Conservation (phyloP, 805 yeast genomes). For the Saccharomycopsis vini region DNA sequence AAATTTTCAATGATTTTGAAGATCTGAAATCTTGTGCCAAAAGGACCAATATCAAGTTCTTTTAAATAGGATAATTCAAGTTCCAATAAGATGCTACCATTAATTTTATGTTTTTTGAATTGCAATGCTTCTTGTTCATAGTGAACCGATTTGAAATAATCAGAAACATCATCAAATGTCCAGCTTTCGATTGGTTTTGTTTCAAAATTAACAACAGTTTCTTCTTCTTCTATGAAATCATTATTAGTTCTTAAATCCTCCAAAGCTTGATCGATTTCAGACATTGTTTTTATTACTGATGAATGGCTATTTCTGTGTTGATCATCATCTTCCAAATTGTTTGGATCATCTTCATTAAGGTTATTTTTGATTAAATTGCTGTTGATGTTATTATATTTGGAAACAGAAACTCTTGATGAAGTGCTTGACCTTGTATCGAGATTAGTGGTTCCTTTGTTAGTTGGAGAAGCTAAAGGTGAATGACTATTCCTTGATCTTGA, state of each 20-base stretch:
- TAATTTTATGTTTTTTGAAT: slow-evolving; percentile 80
- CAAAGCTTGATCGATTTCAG: slow-evolving; percentile 66
- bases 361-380: neutral
- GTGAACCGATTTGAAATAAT: slow-evolving; percentile 63
- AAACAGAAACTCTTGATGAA: slow-evolving; percentile 7
- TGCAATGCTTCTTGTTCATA: slow-evolving; percentile 67
- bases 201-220: slow-evolving; percentile 14
- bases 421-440: neutral
- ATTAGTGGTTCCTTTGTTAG: neutral
- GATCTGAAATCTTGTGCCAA: slow-evolving; percentile 92
- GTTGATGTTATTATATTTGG: slow-evolving; percentile 1
- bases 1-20: slow-evolving; percentile 79
- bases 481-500: slow-evolving; percentile 51
- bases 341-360: too few relatives aligned
- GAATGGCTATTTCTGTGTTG: slow-evolving; percentile 26
- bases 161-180: slow-evolving; percentile 81
- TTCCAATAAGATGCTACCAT: slow-evolving; percentile 78
- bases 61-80: slow-evolving; percentile 79
- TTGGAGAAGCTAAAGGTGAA: slow-evolving; percentile 12
- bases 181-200: slow-evolving; percentile 33
- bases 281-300: slow-evolving; percentile 46
- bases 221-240: neutral
- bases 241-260: slow-evolving; percentile 32
- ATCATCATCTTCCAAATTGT: too few relatives aligned
- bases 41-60: slow-evolving; percentile 84